Base-by-base conservation (phyloP, 306 rosid genomes). In the Lagenaria siceraria region DNA sequence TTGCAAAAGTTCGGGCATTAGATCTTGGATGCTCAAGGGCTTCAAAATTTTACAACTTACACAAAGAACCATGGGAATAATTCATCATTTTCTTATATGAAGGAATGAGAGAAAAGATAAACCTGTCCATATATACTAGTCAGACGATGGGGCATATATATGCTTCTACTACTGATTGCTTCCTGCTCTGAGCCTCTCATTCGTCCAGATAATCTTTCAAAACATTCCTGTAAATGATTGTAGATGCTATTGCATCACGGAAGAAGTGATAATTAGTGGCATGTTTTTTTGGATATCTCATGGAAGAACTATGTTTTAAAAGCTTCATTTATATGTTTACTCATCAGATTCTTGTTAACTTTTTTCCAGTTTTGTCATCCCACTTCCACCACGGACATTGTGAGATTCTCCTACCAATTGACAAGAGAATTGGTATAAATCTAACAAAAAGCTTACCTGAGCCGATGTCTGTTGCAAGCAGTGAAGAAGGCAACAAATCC, bases 391-490 rank as follows among this genome's bases (percentile, higher is more conserved):
- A 63, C 12, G 38, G 4, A 7, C 18, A 64, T 27, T 18, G 17
- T 27, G 9, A 27, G 60, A 17, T 27, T 73, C 33, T 66, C 64
- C 19, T 52, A 53, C 7, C 1, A 19, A 36, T 5, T 36, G 48
- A 53, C 2, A 31, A 74, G 22, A 33, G 6, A 27, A 12, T 13
- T 46, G 52, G 40, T 29, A 61, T 60, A 60, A 7, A 60, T 6
- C 38, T 12, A 61, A 74, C 27, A 80, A 0, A 24, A 76, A 80
- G 65, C 76, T 78, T 79, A 92, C 98, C 98, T 95, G 56, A 95
- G 96, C 25, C 97, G 91, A 90, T 95, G 98, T 88, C 97, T 84
- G 78, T 95, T 95, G 89, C 98, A 95, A 75, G 98, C 92, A 43
- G 93, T 33, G 69, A 95, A 89, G 81, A 95, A 95, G 25, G 97